Evolutionary conservation across 352 stramenopile genomes (phyloP).

Genomic region (Elongisporangium prolatum): DNA sequence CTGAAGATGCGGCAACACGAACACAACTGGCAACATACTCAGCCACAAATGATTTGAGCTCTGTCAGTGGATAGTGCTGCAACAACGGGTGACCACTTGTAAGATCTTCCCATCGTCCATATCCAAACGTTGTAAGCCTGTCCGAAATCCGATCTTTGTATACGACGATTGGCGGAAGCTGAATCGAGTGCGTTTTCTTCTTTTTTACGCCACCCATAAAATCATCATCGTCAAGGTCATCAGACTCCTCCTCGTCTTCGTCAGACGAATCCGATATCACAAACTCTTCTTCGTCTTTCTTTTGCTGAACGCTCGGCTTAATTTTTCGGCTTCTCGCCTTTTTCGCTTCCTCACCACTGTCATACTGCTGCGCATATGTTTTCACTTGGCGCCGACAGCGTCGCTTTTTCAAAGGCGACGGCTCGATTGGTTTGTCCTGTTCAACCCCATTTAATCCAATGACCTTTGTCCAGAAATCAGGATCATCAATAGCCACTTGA

Average conservation of each 20-base stretch:
- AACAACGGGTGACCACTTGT: conserved; percentile 22
- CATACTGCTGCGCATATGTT: conserved; percentile 68
- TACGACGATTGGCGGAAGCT: conserved; percentile 26
- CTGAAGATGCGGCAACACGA: conserved; percentile 18
- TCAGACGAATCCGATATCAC: conserved; percentile 51
- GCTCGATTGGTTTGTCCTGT: conserved; percentile 56
- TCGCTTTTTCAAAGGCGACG: conserved; percentile 70
- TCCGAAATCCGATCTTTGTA: conserved; percentile 42
- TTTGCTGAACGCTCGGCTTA: conserved; percentile 9
- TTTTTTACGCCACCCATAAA: conserved; percentile 11
- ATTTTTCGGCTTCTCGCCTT: conserved; percentile 20
- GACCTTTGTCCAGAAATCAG: conserved; percentile 94
- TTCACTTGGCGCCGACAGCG: conserved; percentile 67
- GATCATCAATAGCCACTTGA: conserved; percentile 90
- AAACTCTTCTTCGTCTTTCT: conserved; percentile 63
- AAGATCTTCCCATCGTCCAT: conserved; percentile 82
- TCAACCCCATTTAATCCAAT: conserved; percentile 78
- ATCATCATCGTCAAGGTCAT: conserved; percentile 45
- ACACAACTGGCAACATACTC: conserved; percentile 48
- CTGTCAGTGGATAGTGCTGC: conserved; percentile 28
- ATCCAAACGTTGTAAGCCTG: conserved; percentile 62
- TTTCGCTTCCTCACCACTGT: conserved; percentile 41
- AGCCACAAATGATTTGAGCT: conserved; percentile 42
- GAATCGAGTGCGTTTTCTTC: conserved; percentile 26
- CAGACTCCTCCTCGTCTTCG: conserved; percentile 51